Percentiles rank a stretch among this genome's conserved stretches.
These are phyloP conservation scores for Fusarium verrucosum DNA, from an alignment of 2,329 filamentous ascomycete species.

Conservation along the genomic window DNA sequence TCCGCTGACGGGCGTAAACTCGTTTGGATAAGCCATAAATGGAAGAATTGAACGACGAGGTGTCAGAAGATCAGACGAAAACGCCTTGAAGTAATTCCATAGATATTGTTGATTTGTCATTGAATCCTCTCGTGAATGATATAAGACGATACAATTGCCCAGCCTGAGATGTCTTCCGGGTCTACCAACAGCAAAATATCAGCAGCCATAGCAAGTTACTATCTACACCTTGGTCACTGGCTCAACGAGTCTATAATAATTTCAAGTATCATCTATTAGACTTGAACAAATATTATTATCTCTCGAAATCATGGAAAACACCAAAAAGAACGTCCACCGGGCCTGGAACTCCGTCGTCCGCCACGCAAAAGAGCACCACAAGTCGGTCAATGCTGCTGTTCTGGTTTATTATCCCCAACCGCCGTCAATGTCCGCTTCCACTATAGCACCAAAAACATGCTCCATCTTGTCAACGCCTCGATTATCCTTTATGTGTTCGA, in stretches of 20 bases:
- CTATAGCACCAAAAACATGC: neutral
- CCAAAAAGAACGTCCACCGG: neutral
- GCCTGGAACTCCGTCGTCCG: constrained; percentile 1
- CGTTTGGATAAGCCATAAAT: neutral
- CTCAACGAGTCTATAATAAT: too few relatives aligned
- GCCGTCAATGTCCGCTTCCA: too few relatives aligned
- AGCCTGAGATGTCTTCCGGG: neutral
- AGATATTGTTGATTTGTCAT: neutral
- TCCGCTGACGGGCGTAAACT: neutral
- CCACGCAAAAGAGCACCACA: constrained; percentile 11
- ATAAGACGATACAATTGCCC: neutral
- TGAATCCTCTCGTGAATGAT: neutral
- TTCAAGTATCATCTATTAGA: too few relatives aligned
- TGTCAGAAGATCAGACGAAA: neutral
- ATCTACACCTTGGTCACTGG: too few relatives aligned
- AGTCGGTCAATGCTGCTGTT: constrained; percentile 8
- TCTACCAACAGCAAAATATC: neutral
- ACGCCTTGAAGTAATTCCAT: neutral
- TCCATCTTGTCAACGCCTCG: neutral
- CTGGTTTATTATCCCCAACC: constrained; percentile 1
- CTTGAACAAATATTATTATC: too few relatives aligned
- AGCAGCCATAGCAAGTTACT: neutral
- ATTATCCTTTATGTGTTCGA: too few relatives aligned
- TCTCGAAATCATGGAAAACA: neutral
- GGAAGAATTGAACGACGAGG: neutral